Base-by-base conservation (phyloP, 1,139 yeast genomes). In the Taphrina wiesneri region DNA sequence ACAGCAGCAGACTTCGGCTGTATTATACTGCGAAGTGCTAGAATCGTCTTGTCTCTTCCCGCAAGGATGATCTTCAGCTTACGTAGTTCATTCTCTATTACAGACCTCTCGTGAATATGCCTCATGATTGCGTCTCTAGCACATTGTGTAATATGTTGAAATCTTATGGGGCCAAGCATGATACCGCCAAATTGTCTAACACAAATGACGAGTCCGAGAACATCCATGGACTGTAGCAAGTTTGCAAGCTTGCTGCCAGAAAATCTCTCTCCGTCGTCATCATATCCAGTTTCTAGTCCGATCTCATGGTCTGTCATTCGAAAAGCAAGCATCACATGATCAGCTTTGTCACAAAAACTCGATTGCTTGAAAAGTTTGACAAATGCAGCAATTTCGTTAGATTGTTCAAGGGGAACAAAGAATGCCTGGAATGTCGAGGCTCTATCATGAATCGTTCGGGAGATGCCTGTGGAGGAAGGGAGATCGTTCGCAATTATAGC, bases 11-110 rank as follows among this genome's bases (percentile, higher is more conserved):
- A 21, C 49, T 21, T 45, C 11, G 49, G 21, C 13, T 45, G 49
- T 45, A 45, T 7, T 86, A 77, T 62, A 25, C 19, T 28, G n/a
- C 65, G 56, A 39, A 66, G 63, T 21, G 64, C 32, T 21, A 21
- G n/a, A 19, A 62, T 41, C 7, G 65, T 54, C 53, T 45, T 17
- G 39, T 66, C 65, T 13, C 66, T 32, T 15, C 57, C 65, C 23
- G 15, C 19, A 13, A 61, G 36, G 30, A 53, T 32, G 4, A 39
- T 17, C 25, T 45, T 43, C 15, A 53, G 45, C 34, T 45, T 53
- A 26, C 46, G 49, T 36, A 28, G 2, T 23, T 43, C 51, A 13
- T 39, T 26, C 19, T 28, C 34, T 26, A 23, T 30, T 19, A 53
- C 52, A 17, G 49, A 53, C n/a, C 54, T 45, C 52, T 57, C 17